Evolutionary conservation across 192 early-diverging fungal species (phyloP).

Genomic region (Coemansia sp.): DNA sequence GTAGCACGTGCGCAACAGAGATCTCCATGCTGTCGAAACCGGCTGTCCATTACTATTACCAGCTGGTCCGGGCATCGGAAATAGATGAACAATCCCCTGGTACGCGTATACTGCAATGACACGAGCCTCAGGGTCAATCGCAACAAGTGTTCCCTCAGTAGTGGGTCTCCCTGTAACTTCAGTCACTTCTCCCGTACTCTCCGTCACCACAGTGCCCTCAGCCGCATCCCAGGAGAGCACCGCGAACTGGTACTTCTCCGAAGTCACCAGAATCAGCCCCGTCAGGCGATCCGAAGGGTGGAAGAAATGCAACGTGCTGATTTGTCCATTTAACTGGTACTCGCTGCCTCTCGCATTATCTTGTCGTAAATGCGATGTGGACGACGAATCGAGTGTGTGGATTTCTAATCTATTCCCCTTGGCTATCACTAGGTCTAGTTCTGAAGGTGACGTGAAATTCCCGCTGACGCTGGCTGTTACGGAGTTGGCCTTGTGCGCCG

Average conservation of each 20-base stretch:
- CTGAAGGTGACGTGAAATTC: constrained; percentile 61
- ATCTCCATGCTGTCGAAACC: constrained; percentile 7
- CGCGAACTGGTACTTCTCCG: constrained; percentile 67
- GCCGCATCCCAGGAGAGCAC: constrained; percentile 68
- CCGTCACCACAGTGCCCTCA: constrained; percentile 58
- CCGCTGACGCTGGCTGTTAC: constrained; percentile 67
- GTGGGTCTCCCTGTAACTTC: constrained; percentile 61
- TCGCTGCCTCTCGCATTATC: constrained; percentile 53
- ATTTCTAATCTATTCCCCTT: constrained; percentile 61
- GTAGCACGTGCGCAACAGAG: constrained; percentile 4
- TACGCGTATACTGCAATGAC: constrained; percentile 65
- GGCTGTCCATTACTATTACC: not conserved
- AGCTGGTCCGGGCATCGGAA: constrained; percentile 53
- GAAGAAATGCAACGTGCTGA: constrained; percentile 55
- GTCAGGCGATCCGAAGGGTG: constrained; percentile 49
- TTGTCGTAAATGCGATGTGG: no score
- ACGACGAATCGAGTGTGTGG: not conserved
- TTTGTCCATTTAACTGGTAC: constrained; percentile 69
- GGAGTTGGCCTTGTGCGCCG: constrained; percentile 78
- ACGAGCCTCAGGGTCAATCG: constrained; percentile 60
- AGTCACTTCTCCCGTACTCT: constrained; percentile 61
- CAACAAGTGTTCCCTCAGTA: constrained; percentile 56
- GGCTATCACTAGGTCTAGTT: constrained; percentile 74
- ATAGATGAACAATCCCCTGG: constrained; percentile 68
- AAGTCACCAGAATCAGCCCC: constrained; percentile 68